Evolutionary conservation across 108 stramenopile genomes (phyloP).

Genomic region (Conticribra weissflogii): DNA sequence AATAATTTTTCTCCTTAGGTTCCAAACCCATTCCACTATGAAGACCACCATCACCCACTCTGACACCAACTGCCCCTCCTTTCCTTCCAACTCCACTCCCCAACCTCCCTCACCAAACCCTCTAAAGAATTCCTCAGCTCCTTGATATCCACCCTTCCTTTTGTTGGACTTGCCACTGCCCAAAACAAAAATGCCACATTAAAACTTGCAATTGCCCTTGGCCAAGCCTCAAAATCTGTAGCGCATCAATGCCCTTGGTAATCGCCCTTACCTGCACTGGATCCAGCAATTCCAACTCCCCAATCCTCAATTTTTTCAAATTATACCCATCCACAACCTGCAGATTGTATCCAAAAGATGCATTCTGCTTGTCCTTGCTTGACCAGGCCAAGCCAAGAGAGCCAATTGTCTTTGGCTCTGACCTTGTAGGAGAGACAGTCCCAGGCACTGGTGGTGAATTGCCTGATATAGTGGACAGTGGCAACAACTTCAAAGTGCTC

Average conservation of each 20-base stretch:
- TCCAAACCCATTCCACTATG: too few relatives aligned
- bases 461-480: conserved; percentile 76
- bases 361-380: conserved; percentile 60
- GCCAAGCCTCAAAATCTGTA: conserved; percentile 80
- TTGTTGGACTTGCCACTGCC: conserved; percentile 72
- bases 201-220: conserved; percentile 68
- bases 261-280: conserved; percentile 76
- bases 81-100: conserved; percentile 41
- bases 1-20: too few relatives aligned
- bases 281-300: conserved; percentile 82
- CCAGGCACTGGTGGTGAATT: conserved; percentile 73
- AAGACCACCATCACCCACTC: too few relatives aligned
- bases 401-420: conserved; percentile 77
- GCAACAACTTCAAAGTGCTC: conserved; percentile 74
- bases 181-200: conserved; percentile 84
- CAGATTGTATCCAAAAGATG: conserved; percentile 64
- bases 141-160: conserved; percentile 88
- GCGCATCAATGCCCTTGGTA: conserved; percentile 77
- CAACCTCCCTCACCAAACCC: conserved; percentile 40
- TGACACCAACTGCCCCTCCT: too few relatives aligned
- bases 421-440: conserved; percentile 84
- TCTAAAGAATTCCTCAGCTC: conserved; percentile 78
- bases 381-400: conserved; percentile 73
- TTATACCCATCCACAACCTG: conserved; percentile 74
- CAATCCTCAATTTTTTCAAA: conserved; percentile 75